Base-by-base conservation (phyloP, 1,284 basidiomycete genomes). In the Microbotryomycetes sp. region DNA sequence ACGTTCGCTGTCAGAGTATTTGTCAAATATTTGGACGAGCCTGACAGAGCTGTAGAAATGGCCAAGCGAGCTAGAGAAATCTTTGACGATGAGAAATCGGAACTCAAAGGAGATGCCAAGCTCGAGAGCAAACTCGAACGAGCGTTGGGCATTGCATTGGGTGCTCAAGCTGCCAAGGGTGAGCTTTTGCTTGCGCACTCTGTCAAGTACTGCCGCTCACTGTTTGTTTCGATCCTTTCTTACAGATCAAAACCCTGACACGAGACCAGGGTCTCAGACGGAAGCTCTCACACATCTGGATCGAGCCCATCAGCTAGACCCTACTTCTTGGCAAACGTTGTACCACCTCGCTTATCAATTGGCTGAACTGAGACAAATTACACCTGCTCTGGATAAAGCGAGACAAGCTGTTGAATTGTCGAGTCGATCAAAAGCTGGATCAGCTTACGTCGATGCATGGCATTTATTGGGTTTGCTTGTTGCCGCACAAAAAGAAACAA, bases 391-490 rank as follows among this genome's bases (percentile, higher is more conserved):
- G 2, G 76, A 81, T 7, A 80, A 84, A 48, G 88, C 89, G 0
- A 84, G 88, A 14, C 76, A 80, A 14, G 88, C 90, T 0, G 68
- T 72, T 19, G 50, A 49, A 15, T 31, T 30, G 23, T 53, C 14
- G 25, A 22, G 29, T 25, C 31, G n/a, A 54, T 36, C 25, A 88
- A 58, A 80, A 87, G 0, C 78, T 77, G 26, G 86, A 89, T 68
- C 80, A 89, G 28, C 36, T 19, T 42, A 42, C 36, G 36, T 42
- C 36, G 82, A 89, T 47, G 85, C 88, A 59, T 97, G 93, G 94
- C 94, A 97, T 76, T 81, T 97, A 19, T 81, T 97, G 0, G 89
- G 88, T 0, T 79, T 98, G 5, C 76, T 97, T 16, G 80, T 93
- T 12, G 86, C 86, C 0, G 86, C 88, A 5, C 80, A 81, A 32